Base-by-base conservation (phyloP, 495 filamentous ascomycete species). In the Hyphodiscus hymeniophilus region DNA sequence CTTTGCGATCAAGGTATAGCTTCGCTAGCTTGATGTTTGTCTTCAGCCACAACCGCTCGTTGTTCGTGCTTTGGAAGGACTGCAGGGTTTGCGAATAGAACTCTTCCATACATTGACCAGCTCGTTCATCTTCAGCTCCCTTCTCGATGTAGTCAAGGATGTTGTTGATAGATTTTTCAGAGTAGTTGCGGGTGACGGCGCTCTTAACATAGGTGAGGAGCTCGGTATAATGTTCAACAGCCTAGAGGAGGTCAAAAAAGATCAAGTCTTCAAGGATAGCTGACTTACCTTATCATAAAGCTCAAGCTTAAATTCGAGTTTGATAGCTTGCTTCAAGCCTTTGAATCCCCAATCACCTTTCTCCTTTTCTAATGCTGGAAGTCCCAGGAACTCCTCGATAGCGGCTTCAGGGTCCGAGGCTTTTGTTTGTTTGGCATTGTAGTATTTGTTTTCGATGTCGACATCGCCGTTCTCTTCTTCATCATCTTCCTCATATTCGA, bases 261-360 rank as follows among this genome's bases (percentile, higher is more conserved):
- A 16, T 16, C 11, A 30, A 16, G 17, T n/a, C 13, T 15, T 13
- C 2, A n/a, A 28, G 17, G 8, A 30, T 12, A 23, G 17, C 18
- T 26, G 31, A 13, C 7, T 49, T 66, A 95, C 92, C 77, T 91
- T 75, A 45, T 87, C 76, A 60, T 94, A 96, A 59, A 79, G 78
- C 42, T 76, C 79, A 5, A 94, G 79, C 64, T 87, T 89, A 68
- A 95, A 95, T 64, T 96, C 89, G 2, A 97, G 72, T 63, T 98
- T 98, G 63, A 97, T 95, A 8, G 92, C 90, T 60, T 98, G 92
- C 66, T 98, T 98, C 46, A 97, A 64, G 8, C 86, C 89, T 69
- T 97, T 97, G 74, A 98, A 98, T 4, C 94, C 94, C 92, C 92
- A 96, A 61, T 98, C 91, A 38, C 86, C 86, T 70, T 96, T 96